Conservation (phyloP, 2,329 filamentous ascomycete species). For the Colletotrichum costaricense region DNA sequence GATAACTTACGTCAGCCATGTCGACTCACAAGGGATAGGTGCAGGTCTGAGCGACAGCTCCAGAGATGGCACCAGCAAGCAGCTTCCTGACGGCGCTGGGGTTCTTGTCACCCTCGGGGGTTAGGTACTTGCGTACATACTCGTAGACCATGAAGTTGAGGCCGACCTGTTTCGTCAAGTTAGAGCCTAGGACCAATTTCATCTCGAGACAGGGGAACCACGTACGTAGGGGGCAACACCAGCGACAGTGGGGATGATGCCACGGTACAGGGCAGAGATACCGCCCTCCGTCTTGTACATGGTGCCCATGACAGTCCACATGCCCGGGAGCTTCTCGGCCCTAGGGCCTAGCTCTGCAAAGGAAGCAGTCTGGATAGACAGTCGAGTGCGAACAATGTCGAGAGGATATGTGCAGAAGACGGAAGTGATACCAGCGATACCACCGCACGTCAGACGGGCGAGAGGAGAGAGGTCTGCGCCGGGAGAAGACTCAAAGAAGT, state of each 20-base stretch:
- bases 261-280: conserved; percentile 86
- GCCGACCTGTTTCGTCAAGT: conserved; percentile 72
- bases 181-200: not conserved
- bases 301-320: conserved; percentile 83
- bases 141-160: conserved; percentile 99
- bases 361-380: conserved; percentile 98
- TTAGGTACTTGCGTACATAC: conserved; percentile 84
- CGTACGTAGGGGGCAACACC: conserved; percentile 93
- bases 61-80: conserved; percentile 91
- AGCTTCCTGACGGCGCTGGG: conserved; percentile 85
- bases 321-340: conserved; percentile 81
- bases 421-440: conserved; percentile 92
- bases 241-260: conserved; percentile 92
- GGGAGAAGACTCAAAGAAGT: conserved; percentile 82
- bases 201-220: not conserved
- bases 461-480: conserved; percentile 80
- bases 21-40: conserved; percentile 93
- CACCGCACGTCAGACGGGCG: conserved; percentile 87
- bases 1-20: not conserved
- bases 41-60: conserved; percentile 95
- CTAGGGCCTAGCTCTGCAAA: conserved; percentile 79
- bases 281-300: conserved; percentile 97
- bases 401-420: conserved; percentile 96
- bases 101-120: conserved; percentile 87
- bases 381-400: conserved; percentile 93